Base-by-base conservation (phyloP, 495 filamentous ascomycete species). In the Aspergillus ostianus region DNA sequence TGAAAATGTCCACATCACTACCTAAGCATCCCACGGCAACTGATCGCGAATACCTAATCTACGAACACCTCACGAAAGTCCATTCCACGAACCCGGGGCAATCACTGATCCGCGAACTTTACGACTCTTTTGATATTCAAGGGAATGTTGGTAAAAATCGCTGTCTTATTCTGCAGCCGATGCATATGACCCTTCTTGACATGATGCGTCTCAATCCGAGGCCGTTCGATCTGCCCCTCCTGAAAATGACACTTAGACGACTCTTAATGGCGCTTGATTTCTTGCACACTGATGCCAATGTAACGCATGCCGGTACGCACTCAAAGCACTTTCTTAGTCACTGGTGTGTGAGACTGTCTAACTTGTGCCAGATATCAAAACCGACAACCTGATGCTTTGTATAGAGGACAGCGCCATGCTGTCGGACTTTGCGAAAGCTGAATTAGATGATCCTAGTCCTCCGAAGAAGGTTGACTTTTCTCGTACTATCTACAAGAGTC, bases 281-380 rank as follows among this genome's bases (percentile, higher is more conserved):
- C 56, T 59, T 81, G 17, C 78, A 80, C 53, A 68, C 60, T 0
- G 74, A 78, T 30, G 74, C 71, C 23, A 32, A 71, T 9, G 53
- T 80, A 6, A 70, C 77, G 29, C 79, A 84, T 59, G 75, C 77
- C 32, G 81, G 79, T 79, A 68, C 36, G 36, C 13, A 41, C 1
- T 7, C 6, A 10, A 55, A 17, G 15, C 6, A 18, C 41, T 48
- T 21, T 21, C 51, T 53, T 29, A 46, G 27, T 54, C 18, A 20
- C 50, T 20, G 12, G 45, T 26, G 10, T 15, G 10, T 41, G 13
- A 15, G 2, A 15, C 13, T 2, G 56, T 48, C 54, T 57, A 19
- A 62, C 41, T 51, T 62, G 41, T 27, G 51, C 21, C 53, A 73
- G 67, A 70, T 64, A 45, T 70, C 9, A 70, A 74, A 53, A 63